Conservation (phyloP, 306 rosid genomes). For the Styphnolobium japonicum region DNA sequence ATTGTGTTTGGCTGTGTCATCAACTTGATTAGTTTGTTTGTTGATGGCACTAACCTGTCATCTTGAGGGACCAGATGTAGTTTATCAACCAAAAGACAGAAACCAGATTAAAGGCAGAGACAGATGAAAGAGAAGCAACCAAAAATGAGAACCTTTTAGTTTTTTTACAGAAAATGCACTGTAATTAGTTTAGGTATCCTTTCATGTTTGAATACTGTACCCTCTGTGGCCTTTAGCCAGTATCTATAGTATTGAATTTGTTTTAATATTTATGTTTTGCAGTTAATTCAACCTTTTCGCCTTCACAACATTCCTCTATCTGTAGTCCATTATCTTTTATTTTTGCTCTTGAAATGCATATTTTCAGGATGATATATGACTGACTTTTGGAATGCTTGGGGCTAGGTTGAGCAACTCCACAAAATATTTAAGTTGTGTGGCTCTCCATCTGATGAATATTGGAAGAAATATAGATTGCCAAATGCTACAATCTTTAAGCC, state of each 20-base stretch:
- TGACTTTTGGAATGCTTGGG: conserved; percentile 32
- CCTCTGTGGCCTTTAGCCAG: not conserved
- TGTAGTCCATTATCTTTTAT: conserved; percentile 1
- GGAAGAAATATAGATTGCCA: conserved; percentile 92
- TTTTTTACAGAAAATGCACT: not conserved
- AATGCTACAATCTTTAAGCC: conserved; percentile 97
- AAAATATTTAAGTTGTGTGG: conserved; percentile 97
- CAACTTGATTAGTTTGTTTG: conserved; percentile 5
- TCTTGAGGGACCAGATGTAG: conserved; percentile 1
- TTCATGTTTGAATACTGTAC: not conserved
- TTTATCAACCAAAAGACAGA: conserved; percentile 3
- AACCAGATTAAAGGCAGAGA: not conserved
- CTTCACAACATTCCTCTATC: not conserved
- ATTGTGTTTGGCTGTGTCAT: not conserved
- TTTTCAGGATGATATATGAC: conserved; percentile 36
- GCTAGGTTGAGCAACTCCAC: conserved; percentile 94
- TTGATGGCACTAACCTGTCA: conserved; percentile 10
- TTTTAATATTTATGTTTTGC: not conserved
- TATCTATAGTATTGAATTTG: not conserved
- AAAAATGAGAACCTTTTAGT: not conserved
- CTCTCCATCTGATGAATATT: conserved; percentile 93
- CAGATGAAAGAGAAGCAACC: not conserved
- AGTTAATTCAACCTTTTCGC: not conserved
- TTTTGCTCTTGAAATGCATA: conserved; percentile 7
- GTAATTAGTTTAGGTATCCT: not conserved